Evolutionary conservation across 2,329 filamentous ascomycete species (phyloP), one percentile per base, ranked within the genome.

Genomic region (Curvularia lunata): DNA sequence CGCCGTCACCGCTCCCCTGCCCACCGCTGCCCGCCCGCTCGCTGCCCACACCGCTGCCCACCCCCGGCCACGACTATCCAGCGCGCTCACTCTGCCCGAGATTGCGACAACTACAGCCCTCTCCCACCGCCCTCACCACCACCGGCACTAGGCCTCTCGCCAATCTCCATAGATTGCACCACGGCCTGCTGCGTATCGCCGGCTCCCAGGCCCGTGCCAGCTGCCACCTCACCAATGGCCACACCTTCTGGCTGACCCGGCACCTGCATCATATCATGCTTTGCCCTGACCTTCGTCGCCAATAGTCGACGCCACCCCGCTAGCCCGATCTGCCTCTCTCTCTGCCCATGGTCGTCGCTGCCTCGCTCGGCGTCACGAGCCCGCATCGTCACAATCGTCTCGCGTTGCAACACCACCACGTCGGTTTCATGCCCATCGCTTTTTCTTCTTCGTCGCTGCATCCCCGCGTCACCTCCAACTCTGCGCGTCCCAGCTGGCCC

Each of bases 141-240:
- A 25, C 50, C 52, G 53, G 10, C 23, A 47, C 48, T 47, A 30
- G 7, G 37, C 45, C 54, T 48, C 49, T 62, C 59, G 56, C 40
- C 54, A 65, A 65, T 65, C 60, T 65, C 50, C 7, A 8, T 55
- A 63, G 52, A 65, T 60, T 65, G 48, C 41, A 56, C 41, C 52
- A 48, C 21, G n/a, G 19, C 43, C 45, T 23, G 32, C 42, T 32
- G 21, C 50, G n/a, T 48, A 59, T 56, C 42, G 50, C 46, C 57
- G 58, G 58, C 58, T 34, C n/a, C 7, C 47, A 65, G 60, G 60
- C 48, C 59, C 59, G 62, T 64, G 57, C 62, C 56, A 54, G 27
- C 55, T 46, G 8, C 32, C 27, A 9, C 27, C 45, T 2, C 30
- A 34, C 21, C 8, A 18, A 37, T 21, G 3, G 10, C 28, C 12